Evolutionary conservation across 306 rosid species (phyloP).

Genomic region (Quercus berberidifolia): DNA sequence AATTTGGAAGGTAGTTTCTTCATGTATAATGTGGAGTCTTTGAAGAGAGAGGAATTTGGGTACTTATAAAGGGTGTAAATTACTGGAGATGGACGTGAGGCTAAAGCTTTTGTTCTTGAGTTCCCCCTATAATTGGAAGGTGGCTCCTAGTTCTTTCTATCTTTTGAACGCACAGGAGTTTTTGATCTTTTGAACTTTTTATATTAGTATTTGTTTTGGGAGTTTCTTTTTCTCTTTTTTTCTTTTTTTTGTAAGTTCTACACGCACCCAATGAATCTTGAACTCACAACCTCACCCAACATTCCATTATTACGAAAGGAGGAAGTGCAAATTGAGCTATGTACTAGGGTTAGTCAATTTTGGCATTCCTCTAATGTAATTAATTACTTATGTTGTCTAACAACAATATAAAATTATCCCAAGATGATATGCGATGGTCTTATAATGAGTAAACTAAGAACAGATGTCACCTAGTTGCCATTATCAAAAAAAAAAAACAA

Average conservation of each 20-base stretch:
- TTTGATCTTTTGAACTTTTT: neutral
- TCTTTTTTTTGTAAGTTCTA: no score
- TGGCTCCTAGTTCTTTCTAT: neutral
- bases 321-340: no score
- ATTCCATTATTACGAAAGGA: no score
- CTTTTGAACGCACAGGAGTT: neutral
- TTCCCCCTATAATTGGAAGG: neutral
- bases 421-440: neutral
- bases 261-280: no score
- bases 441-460: neutral
- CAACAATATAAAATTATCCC: neutral
- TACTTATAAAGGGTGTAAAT: neutral
- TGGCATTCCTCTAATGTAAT: neutral
- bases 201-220: neutral
- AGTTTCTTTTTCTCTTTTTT: no score
- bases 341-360: neutral
- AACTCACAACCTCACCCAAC: no score
- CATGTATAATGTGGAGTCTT: neutral
- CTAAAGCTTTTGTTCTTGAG: neutral
- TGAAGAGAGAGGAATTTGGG: neutral
- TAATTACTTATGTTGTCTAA: neutral
- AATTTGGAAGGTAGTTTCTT: neutral
- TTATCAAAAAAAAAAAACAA: no score
- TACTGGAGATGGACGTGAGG: neutral
- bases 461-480: neutral